Evolutionary conservation across 495 filamentous ascomycete species (phyloP).

Genomic region (Penicillium dipodomyicola): DNA sequence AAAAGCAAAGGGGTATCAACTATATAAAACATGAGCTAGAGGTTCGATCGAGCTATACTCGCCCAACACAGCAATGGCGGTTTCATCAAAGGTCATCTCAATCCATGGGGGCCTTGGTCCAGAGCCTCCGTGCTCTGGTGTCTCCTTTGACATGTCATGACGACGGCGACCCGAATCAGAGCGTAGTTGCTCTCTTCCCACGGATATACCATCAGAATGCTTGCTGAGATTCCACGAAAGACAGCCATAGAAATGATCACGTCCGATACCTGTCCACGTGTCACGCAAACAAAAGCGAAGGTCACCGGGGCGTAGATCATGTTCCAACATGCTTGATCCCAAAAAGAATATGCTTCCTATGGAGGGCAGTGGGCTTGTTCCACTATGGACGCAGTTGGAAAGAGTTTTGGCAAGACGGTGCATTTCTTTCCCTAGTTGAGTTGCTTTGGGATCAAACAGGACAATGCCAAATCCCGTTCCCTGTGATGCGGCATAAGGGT

Average conservation of each 20-base stretch:
- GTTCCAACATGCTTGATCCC: conserved; percentile 23
- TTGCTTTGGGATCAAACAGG: conserved; percentile 18
- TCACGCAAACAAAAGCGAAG: conserved; percentile 25
- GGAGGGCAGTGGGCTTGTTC: conserved; percentile 1
- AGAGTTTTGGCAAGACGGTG: conserved; percentile 22
- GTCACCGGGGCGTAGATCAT: conserved; percentile 18
- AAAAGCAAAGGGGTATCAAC: conserved; percentile 2
- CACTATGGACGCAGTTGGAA: conserved; percentile 7
- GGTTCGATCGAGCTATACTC: conserved; percentile 24
- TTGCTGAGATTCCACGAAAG: conserved; percentile 27
- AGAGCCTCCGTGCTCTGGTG: neutral
- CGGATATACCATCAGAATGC: neutral
- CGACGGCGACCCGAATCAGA: too few relatives aligned
- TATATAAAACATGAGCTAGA: neutral
- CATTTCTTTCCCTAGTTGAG: conserved; percentile 27
- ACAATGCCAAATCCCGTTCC: conserved; percentile 24
- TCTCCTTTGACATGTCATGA: neutral
- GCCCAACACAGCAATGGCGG: conserved; percentile 24
- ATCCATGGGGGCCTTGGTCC: neutral
- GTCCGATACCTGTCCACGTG: conserved; percentile 34
- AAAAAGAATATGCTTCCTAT: conserved; percentile 39
- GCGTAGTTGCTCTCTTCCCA: neutral
- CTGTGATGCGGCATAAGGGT: conserved; percentile 21
- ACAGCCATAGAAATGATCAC: conserved; percentile 37
- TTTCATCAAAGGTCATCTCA: conserved; percentile 19